phyloP scores from a whole-genome alignment of 2,329 filamentous ascomycete genomes.

The Talaromyces sp. region DNA sequence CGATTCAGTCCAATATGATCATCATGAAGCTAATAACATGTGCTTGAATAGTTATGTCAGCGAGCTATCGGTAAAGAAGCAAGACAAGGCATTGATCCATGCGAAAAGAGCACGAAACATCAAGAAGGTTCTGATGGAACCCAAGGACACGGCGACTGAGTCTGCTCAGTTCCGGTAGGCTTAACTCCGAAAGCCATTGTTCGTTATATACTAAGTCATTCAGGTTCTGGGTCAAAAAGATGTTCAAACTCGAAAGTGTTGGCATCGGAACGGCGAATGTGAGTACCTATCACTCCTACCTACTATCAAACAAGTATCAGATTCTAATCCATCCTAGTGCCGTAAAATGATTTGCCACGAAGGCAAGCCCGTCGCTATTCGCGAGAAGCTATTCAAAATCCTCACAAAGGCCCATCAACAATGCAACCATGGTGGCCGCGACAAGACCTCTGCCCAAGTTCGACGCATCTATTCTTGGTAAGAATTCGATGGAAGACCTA shows the following conservation, averaged over 20 bases:
- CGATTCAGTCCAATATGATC: neutral
- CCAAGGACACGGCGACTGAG: constrained; percentile 54
- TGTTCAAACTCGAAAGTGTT: constrained; percentile 51
- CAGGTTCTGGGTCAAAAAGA: constrained; percentile 58
- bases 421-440: constrained; percentile 55
- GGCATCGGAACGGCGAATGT: constrained; percentile 44
- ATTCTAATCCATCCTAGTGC: constrained; percentile 27
- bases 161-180: constrained; percentile 54
- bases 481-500: constrained; percentile 8
- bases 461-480: constrained; percentile 55
- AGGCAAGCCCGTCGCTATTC: constrained; percentile 56
- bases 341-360: constrained; percentile 53
- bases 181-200: neutral
- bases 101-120: constrained; percentile 53
- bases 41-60: constrained; percentile 47
- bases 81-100: constrained; percentile 56
- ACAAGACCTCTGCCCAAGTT: constrained; percentile 57
- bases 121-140: constrained; percentile 49
- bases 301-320: neutral
- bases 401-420: constrained; percentile 54
- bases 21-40: neutral
- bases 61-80: constrained; percentile 54
- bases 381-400: constrained; percentile 55
- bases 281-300: constrained; percentile 19
- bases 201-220: constrained; percentile 2